Conservation (phyloP, 2,329 filamentous ascomycete species). For the Fusarium dlaminii region DNA sequence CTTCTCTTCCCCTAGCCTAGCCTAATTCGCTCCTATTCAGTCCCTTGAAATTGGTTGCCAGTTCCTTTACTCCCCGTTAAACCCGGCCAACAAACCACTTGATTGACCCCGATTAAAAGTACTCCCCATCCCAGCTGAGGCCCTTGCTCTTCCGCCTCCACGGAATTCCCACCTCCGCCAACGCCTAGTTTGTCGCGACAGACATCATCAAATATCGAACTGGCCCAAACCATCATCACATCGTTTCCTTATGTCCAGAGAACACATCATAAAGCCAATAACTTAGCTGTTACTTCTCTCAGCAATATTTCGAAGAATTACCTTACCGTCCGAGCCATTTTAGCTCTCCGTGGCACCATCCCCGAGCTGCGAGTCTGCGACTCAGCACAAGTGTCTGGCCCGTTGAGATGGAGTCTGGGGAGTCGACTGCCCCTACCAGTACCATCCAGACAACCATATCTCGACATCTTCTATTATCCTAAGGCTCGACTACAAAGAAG, state of each 20-base stretch:
- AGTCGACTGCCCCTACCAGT: slow-evolving; percentile 36
- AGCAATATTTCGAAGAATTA: not conserved
- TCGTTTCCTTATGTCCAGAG: slow-evolving; percentile 7
- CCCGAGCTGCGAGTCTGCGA: slow-evolving; percentile 35
- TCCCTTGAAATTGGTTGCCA: slow-evolving; percentile 2
- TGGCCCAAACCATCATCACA: slow-evolving; percentile 12
- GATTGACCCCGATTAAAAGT: slow-evolving; percentile 16
- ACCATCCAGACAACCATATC: slow-evolving; percentile 30
- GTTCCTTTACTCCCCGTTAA: slow-evolving; percentile 7
- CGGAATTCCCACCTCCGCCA: slow-evolving; percentile 39
- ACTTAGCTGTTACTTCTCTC: slow-evolving; percentile 5
- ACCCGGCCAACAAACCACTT: slow-evolving; percentile 17
- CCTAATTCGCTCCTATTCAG: slow-evolving; percentile 15
- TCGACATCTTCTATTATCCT: slow-evolving; percentile 20
- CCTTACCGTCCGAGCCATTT: slow-evolving; percentile 7
- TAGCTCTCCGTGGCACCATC: slow-evolving; percentile 34
- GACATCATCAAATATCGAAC: slow-evolving; percentile 33
- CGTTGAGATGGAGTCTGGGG: slow-evolving; percentile 54
- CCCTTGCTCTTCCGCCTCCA: slow-evolving; percentile 40
- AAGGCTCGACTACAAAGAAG: not conserved
- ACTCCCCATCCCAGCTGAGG: slow-evolving; percentile 33
- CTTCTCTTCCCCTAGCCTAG: not conserved
- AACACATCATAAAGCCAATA: slow-evolving; percentile 11
- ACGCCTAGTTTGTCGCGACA: slow-evolving; percentile 35
- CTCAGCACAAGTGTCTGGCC: slow-evolving; percentile 38